A percentile compares a stretch with the other conserved stretches of the same genome.
These are phyloP conservation scores for Termitomyces heimii DNA, from an alignment of 768 basidiomycete genomes.

Conservation along the genomic window DNA sequence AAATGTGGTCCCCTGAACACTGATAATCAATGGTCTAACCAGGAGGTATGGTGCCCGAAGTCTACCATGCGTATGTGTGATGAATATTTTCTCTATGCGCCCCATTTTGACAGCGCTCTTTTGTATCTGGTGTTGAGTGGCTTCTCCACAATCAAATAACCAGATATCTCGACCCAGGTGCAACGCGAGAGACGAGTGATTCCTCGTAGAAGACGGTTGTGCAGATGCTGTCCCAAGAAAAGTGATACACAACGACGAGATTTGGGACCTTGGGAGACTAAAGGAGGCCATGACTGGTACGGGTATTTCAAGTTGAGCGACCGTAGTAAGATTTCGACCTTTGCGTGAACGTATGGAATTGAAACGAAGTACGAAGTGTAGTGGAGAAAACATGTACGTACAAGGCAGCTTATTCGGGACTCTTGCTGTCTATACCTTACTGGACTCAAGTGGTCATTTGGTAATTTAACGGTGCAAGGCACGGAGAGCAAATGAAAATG, in stretches of 20 bases:
- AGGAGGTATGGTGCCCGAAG: neutral
- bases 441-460: neutral
- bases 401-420: neutral
- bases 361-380: neutral
- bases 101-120: slow-evolving; percentile 73
- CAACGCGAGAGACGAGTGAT: slow-evolving; percentile 69
- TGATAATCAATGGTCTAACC: neutral
- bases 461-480: neutral
- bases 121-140: slow-evolving; percentile 74
- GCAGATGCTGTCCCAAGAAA: slow-evolving; percentile 83
- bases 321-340: neutral
- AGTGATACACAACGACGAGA: slow-evolving; percentile 46
- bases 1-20: slow-evolving; percentile 73
- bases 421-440: neutral
- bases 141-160: slow-evolving; percentile 86
- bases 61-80: slow-evolving; percentile 85
- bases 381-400: neutral
- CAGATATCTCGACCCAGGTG: slow-evolving; percentile 67
- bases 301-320: neutral
- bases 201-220: slow-evolving; percentile 72
- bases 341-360: neutral
- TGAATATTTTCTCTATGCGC: slow-evolving; percentile 74
- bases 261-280: slow-evolving; percentile 3
- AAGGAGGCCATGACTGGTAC: neutral
- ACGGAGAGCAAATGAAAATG: neutral